Conservation (phyloP, 2,329 filamentous ascomycete species). For the Drechmeria coniospora region DNA sequence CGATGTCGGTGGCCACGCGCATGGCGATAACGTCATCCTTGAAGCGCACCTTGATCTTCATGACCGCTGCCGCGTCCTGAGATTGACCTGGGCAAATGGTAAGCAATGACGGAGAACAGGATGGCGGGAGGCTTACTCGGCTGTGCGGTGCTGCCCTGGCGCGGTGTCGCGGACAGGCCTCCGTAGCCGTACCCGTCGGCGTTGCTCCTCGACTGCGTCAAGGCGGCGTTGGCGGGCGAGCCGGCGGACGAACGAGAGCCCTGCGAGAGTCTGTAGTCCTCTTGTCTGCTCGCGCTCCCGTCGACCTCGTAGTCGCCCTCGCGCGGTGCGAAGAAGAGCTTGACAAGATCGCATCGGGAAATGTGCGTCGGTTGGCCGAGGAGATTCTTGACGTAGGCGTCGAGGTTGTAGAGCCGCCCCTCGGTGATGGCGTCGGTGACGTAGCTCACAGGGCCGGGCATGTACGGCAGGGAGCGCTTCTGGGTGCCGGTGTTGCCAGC, state of each 20-base stretch:
- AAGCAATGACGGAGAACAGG: background rate
- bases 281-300: conserved; percentile 46
- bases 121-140: conserved; percentile 3
- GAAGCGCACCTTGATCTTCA: conserved; percentile 94
- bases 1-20: conserved; percentile 68
- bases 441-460: conserved; percentile 95
- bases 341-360: conserved; percentile 66
- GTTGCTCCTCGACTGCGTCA: conserved; percentile 49
- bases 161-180: conserved; percentile 35
- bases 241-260: conserved; percentile 54
- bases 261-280: conserved; percentile 63
- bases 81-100: conserved; percentile 5
- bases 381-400: conserved; percentile 90
- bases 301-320: conserved; percentile 92
- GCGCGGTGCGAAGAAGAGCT: conserved; percentile 78
- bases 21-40: conserved; percentile 86
- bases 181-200: conserved; percentile 41
- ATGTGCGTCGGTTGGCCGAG: conserved; percentile 74
- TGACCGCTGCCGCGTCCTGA: conserved; percentile 30
- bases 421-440: conserved; percentile 97
- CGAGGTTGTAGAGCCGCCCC: conserved; percentile 77
- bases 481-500: conserved; percentile 72
- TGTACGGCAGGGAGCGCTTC: conserved; percentile 78
- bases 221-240: conserved; percentile 43
- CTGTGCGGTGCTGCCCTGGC: conserved; percentile 28